A percentile compares a stretch with the other conserved stretches of the same genome.
phyloP scores from a whole-genome alignment of 305 asterid genomes.

The Salvia sclarea region DNA sequence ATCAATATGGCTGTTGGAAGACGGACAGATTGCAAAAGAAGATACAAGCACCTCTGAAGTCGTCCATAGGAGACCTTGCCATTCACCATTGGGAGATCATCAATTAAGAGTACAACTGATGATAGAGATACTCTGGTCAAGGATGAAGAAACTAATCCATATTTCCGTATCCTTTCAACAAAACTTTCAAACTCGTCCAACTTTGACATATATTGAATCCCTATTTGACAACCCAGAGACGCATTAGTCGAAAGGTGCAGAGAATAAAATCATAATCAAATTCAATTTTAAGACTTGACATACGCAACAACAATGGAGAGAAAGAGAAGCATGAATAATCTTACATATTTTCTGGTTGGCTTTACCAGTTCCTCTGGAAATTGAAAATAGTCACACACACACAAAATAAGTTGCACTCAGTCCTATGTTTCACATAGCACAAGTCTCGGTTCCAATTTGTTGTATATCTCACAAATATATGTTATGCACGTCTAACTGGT shows the following conservation, averaged over 20 bases:
- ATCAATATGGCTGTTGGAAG: slow-evolving; percentile 85
- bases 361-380: slow-evolving; percentile 1
- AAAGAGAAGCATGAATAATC: not conserved
- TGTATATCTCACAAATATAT: not conserved
- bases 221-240: slow-evolving; percentile 48
- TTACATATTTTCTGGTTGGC: not conserved
- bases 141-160: slow-evolving; percentile 67
- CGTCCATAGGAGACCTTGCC: slow-evolving; percentile 66
- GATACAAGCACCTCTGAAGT: slow-evolving; percentile 72
- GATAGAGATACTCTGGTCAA: slow-evolving; percentile 42
- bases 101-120: slow-evolving; percentile 69
- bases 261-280: slow-evolving; percentile 4
- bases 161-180: slow-evolving; percentile 83
- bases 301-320: slow-evolving; percentile 13
- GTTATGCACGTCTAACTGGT: slow-evolving; percentile 6
- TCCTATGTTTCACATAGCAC: slow-evolving; percentile 9
- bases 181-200: slow-evolving; percentile 89
- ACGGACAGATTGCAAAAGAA: slow-evolving; percentile 74
- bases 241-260: slow-evolving; percentile 27
- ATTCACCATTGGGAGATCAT: slow-evolving; percentile 85
- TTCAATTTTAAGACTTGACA: slow-evolving; percentile 10
- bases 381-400: not conserved
- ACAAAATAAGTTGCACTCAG: not conserved
- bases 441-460: slow-evolving; percentile 1
- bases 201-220: slow-evolving; percentile 75